Conservation (phyloP, 441 rosid species). For the Corymbia citriodora region DNA sequence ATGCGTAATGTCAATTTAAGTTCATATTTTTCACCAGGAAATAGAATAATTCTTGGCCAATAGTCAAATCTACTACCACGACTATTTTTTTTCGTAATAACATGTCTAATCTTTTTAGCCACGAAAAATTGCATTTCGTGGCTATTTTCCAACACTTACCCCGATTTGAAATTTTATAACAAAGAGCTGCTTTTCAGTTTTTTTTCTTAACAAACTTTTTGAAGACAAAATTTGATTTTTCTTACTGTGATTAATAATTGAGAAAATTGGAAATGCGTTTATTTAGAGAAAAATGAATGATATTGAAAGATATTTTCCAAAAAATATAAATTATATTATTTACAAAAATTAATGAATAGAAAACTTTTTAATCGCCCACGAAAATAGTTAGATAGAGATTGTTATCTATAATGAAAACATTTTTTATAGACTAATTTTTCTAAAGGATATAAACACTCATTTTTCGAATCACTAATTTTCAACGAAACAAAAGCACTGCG, state of each 20-base stretch:
- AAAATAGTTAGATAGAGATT: no score
- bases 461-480: no score
- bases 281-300: no score
- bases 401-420: no score
- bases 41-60: not conserved
- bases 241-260: not conserved
- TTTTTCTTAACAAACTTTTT: not conserved
- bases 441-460: no score
- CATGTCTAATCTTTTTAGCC: not conserved
- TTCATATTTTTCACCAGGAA: not conserved
- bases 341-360: no score
- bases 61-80: not conserved
- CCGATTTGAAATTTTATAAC: not conserved
- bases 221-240: not conserved
- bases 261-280: not conserved
- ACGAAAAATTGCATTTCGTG: not conserved
- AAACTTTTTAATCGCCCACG: no score
- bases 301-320: no score
- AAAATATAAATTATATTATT: no score
- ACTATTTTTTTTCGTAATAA: not conserved
- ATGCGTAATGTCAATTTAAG: not conserved
- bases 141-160: not conserved
- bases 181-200: not conserved
- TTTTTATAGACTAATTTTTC: no score
- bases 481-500: no score